phyloP scores from a whole-genome alignment of 2,329 filamentous ascomycete species.

The Hypomyces rosellus region DNA sequence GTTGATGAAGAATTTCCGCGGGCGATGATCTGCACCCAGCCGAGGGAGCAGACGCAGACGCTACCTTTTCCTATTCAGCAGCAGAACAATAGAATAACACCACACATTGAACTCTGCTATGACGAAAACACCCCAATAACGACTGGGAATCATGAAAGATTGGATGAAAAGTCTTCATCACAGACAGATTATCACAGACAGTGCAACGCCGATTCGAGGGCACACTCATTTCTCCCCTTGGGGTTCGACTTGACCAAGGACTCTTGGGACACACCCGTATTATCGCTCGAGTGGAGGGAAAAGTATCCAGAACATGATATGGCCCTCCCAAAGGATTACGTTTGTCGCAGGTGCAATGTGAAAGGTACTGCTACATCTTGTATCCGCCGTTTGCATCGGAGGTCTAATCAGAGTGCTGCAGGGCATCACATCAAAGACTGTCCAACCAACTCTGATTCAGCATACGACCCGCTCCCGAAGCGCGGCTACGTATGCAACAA shows the following conservation, averaged over 20 bases:
- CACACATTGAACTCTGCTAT: too few species aligned
- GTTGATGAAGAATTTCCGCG: background rate
- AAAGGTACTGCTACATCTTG: conserved; percentile 5
- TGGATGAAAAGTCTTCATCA: too few species aligned
- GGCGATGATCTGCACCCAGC: background rate
- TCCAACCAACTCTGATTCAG: conserved; percentile 5
- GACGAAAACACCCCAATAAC: too few species aligned
- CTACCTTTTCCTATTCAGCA: background rate
- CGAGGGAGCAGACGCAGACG: background rate
- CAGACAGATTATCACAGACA: too few species aligned
- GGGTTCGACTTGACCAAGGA: too few species aligned
- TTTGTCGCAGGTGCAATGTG: conserved; percentile 11
- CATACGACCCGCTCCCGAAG: conserved; percentile 1
- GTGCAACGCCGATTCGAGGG: too few species aligned
- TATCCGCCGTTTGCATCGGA: background rate
- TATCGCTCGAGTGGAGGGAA: background rate
- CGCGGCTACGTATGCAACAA: conserved; percentile 14
- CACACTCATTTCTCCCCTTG: too few species aligned
- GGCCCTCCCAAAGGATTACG: conserved; percentile 2
- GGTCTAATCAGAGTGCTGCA: conserved; percentile 5
- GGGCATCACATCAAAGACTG: conserved; percentile 16
- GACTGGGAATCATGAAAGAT: too few species aligned
- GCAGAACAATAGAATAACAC: too few species aligned
- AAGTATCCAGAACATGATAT: background rate
- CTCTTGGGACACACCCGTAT: too few species aligned